These are phyloP conservation scores for Rhynchosporium agropyri DNA, from an alignment of 2,329 filamentous ascomycete genomes.

Conservation along the genomic window DNA sequence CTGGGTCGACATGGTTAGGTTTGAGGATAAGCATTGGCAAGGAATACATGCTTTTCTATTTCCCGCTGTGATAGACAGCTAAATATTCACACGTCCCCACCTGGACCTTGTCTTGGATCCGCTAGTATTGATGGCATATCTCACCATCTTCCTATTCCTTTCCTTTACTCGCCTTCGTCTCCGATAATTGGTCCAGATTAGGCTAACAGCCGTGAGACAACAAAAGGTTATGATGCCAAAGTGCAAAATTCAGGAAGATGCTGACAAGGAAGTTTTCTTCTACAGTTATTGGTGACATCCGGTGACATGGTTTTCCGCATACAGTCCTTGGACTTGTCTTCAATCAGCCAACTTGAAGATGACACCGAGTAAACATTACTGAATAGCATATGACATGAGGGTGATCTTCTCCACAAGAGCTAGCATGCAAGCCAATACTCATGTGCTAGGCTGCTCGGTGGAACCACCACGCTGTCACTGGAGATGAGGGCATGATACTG, in stretches of 20 bases:
- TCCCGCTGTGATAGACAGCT: background rate
- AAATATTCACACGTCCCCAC: background rate
- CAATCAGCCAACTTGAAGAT: background rate
- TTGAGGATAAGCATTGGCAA: background rate
- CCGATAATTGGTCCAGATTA: background rate
- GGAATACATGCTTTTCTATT: constrained; percentile 9
- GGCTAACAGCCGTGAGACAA: background rate
- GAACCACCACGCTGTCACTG: constrained; percentile 4
- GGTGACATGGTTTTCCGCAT: background rate
- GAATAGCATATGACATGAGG: constrained; percentile 11
- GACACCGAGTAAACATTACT: constrained; percentile 10
- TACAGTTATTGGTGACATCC: too few species aligned
- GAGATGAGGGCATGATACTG: background rate
- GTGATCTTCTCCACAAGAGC: constrained; percentile 15
- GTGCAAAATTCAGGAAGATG: background rate
- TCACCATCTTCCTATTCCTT: background rate
- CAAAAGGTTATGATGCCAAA: constrained; percentile 6
- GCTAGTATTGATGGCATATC: background rate
- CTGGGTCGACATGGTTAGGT: constrained; percentile 12
- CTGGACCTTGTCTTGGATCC: constrained; percentile 6
- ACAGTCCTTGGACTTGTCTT: background rate
- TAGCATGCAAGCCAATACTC: constrained; percentile 8
- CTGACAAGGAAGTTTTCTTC: too few species aligned
- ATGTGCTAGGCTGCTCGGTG: constrained; percentile 1
- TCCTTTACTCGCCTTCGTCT: background rate